Evolutionary conservation across 345 rosid genomes (phyloP), one percentile per base, ranked within the genome.

Genomic region (Conringia planisiliqua): DNA sequence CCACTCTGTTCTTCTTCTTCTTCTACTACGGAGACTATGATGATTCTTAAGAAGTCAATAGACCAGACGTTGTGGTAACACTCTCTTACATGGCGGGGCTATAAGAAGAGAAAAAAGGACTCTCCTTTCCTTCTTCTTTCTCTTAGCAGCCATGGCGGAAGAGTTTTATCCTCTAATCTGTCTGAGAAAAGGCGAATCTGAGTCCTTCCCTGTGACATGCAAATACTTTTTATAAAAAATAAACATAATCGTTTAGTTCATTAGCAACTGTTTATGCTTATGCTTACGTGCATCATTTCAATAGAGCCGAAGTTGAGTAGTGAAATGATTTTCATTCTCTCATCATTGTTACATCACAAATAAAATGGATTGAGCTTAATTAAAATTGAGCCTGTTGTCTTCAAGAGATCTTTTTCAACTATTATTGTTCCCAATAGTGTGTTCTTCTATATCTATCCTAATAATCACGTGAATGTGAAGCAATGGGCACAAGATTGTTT

Each of bases 121-220:
- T 2, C 24, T 1, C 24, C 5, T 33, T 10, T 10, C 17, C 17
- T 58, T 42, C 20, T 7, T 68, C 5, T 20, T 4, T 68, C 3
- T 43, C 2, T 33, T 32, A 65, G 86, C 82, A 85, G 84, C 81
- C 84, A 81, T 56, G 26, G 13, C 4, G 50, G 75, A 50, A 47
- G 39, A 36, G 18, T 6, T 8, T 36, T 35, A 11, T 33, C 42
- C 29, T 26, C 13, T 32, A 35, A 59, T 64, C 4, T 82, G 83
- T 68, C 75, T 77, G 76, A 81, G 38, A 56, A 24, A 77, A 81
- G 79, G 83, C 79, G 78, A 81, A 83, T 81, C 86, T 81, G 86
- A 81, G 88, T 82, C 83, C 70, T 64, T 10, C 20, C 11, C 40
- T 54, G 27, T 54, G 1, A 61, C 52, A 44, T 70, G 76, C 80